Evolutionary conservation across 306 rosid species (phyloP).

Genomic region (Canavalia ensiformis): DNA sequence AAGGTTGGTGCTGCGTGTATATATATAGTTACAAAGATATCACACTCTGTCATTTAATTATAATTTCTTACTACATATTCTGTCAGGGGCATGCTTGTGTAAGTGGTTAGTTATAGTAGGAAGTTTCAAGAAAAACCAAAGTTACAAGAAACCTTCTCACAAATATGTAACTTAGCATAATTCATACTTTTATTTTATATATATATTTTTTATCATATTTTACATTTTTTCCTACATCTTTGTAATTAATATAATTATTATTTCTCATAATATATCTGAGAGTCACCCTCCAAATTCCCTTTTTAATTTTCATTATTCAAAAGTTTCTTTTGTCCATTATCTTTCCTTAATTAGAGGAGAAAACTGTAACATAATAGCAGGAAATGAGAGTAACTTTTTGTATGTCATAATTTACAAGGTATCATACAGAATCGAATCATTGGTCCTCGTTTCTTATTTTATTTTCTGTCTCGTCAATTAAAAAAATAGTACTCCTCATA

Average conservation of each 20-base stretch:
- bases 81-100: slow-evolving; percentile 75
- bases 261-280: slow-evolving; percentile 10
- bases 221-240: too few species aligned
- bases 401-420: background rate
- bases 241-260: too few species aligned
- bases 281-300: slow-evolving; percentile 67
- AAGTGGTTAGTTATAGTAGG: slow-evolving; percentile 74
- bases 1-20: slow-evolving; percentile 59
- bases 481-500: background rate
- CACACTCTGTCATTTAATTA: slow-evolving; percentile 53
- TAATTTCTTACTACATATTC: slow-evolving; percentile 47
- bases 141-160: slow-evolving; percentile 76
- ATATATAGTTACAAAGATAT: slow-evolving; percentile 52
- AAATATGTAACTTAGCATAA: background rate
- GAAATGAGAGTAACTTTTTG: background rate
- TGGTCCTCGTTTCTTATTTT: background rate
- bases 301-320: slow-evolving; percentile 54
- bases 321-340: slow-evolving; percentile 34
- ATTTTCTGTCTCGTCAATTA: background rate
- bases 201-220: too few species aligned
- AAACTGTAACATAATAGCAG: background rate
- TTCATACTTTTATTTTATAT: too few species aligned
- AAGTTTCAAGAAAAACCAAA: slow-evolving; percentile 83
- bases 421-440: background rate
- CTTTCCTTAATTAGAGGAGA: background rate